Percentiles rank a stretch among this genome's conserved stretches.
phyloP scores from a whole-genome alignment of 805 yeast species.

The Starmerella potacharoeniae region DNA sequence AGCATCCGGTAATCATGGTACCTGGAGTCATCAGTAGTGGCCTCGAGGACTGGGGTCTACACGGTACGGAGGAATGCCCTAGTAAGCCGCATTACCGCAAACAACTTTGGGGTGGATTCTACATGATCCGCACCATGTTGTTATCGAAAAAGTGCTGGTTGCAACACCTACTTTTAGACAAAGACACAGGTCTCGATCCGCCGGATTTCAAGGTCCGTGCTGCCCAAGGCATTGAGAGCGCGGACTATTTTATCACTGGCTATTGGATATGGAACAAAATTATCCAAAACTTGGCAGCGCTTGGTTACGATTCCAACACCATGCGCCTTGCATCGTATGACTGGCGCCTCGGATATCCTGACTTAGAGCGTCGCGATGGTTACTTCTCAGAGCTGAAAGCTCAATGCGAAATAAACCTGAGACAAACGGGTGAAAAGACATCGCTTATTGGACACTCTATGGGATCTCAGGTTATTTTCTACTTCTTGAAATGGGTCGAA shows the following conservation, averaged over 20 bases:
- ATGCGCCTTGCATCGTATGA: constrained; percentile 91
- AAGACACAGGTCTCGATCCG: constrained; percentile 88
- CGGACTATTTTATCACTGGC: constrained; percentile 92
- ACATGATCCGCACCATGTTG: constrained; percentile 86
- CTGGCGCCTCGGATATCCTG: constrained; percentile 88
- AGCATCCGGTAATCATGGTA: constrained; percentile 77
- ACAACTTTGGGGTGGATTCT: constrained; percentile 93
- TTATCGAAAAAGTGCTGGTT: constrained; percentile 90
- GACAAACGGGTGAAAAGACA: constrained; percentile 49
- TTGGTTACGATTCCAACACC: constrained; percentile 85
- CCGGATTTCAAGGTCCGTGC: constrained; percentile 70
- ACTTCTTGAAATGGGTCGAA: constrained; percentile 93
- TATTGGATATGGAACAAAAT: constrained; percentile 98
- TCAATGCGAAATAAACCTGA: constrained; percentile 53
- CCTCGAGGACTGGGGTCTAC: constrained; percentile 82
- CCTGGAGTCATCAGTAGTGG: constrained; percentile 97
- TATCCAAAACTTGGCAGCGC: constrained; percentile 83
- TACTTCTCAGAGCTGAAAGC: constrained; percentile 69
- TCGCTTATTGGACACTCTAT: constrained; percentile 86
- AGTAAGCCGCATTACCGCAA: constrained; percentile 76
- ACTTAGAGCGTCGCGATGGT: constrained; percentile 75
- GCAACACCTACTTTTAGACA: constrained; percentile 78
- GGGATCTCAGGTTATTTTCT: constrained; percentile 86
- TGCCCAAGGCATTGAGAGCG: constrained; percentile 92
- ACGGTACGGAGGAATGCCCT: constrained; percentile 69